Base-by-base conservation (phyloP, 495 filamentous ascomycete species). In the Apodospora peruviana region DNA sequence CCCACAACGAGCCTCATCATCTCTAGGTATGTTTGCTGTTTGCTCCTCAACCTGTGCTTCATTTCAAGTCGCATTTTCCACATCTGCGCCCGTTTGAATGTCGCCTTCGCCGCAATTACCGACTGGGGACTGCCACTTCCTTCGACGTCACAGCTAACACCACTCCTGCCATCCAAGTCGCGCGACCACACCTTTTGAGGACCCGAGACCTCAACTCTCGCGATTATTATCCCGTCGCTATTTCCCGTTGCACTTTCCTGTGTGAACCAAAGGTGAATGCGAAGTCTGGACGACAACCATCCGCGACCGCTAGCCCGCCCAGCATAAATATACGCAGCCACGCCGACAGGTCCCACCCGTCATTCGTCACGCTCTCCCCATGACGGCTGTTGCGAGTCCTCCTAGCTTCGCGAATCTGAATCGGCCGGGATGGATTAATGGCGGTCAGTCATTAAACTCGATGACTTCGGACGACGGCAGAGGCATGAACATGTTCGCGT, bases 341-440 rank as follows among this genome's bases (percentile, higher is more conserved):
- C 61, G 57, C 46, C 36, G 41, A 55, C 43, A 40, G 22, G 34
- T 47, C 25, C 51, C 49, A n/a, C 20, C 52, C 45, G 39, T 41
- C 53, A 38, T 48, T 35, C 41, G 37, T 49, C 48, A 52, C 55
- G 43, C 50, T 52, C 58, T 63, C 62, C 60, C 58, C 65, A 98
- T 98, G 93, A 98, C 93, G 80, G 93, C 93, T 69, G 91, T 98
- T 71, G 93, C 90, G 62, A 88, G 83, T 73, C 90, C 87, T 53
- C 88, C 88, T 68, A 91, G 84, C 70, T 90, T 96, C 68, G 83
- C 90, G 74, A 75, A 74, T 50, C 68, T 73, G 55, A 79, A 73
- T 49, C 75, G 82, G 50, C 70, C 80, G 67, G 73, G 74, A 82
- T 85, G 81, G 82, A 72, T 78, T 84, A 84, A 84, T 81, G 81